phyloP scores from a whole-genome alignment of 148 eudicot genomes.

The Silene uniflora region DNA sequence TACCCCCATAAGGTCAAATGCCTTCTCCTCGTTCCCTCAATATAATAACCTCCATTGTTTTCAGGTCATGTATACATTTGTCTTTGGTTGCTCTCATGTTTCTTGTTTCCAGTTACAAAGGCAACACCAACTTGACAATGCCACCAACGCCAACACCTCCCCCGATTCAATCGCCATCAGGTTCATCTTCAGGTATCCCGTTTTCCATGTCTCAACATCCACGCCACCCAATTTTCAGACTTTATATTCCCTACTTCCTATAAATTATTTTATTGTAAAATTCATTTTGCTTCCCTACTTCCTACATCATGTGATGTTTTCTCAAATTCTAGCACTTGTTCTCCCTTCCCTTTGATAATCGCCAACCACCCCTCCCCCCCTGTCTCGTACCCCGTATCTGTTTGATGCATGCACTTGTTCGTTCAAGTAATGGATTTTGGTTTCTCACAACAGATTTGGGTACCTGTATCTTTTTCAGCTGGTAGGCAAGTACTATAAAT shows the following conservation, averaged over 20 bases:
- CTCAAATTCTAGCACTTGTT: not conserved
- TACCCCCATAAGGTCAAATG: conserved; percentile 69
- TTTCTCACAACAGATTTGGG: not conserved
- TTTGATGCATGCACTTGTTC: not conserved
- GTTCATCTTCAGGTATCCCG: conserved; percentile 44
- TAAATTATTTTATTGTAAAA: not conserved
- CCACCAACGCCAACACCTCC: conserved; percentile 44
- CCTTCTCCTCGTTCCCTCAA: conserved; percentile 8
- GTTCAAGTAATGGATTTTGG: conserved; percentile 8
- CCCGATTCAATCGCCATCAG: conserved; percentile 30
- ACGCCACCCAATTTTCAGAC: not conserved
- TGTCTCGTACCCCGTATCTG: not conserved
- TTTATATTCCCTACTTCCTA: not conserved
- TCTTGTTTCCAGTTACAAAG: conserved; percentile 47
- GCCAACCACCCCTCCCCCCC: no score
- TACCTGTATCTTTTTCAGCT: not conserved
- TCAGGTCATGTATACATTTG: not conserved
- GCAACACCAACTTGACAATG: conserved; percentile 35
- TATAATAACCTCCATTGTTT: not conserved
- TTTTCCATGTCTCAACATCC: not conserved
- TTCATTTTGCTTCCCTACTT: conserved; percentile 4
- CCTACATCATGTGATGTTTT: not conserved
- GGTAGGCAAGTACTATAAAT: no score
- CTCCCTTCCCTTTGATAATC: no score
- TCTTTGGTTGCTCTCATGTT: conserved; percentile 19